Conservation (phyloP, 768 basidiomycete genomes). For the Kwoniella sp. region DNA sequence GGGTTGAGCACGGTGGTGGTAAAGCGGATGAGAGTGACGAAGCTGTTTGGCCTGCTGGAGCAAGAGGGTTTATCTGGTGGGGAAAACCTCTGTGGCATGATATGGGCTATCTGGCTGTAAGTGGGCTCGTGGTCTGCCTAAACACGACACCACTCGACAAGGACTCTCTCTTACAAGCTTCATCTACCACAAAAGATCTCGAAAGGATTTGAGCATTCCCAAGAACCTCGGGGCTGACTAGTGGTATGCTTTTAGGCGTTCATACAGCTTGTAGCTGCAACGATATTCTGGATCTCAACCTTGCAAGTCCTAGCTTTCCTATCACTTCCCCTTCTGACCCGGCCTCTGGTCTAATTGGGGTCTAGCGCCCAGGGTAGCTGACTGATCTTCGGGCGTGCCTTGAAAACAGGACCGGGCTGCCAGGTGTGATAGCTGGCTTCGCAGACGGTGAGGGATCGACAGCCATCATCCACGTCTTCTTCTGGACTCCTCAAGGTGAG, state of each 20-base stretch:
- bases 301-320: conserved; percentile 44
- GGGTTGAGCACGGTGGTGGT: background rate
- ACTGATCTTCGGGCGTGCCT: background rate
- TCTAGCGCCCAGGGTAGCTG: too few relatives aligned
- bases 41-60: conserved; percentile 3
- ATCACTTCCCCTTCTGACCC: conserved; percentile 33
- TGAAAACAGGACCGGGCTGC: conserved; percentile 59
- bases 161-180: too few relatives aligned
- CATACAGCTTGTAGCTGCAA: conserved; percentile 64
- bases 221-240: background rate
- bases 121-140: conserved; percentile 33
- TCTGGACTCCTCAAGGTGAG: conserved; percentile 64
- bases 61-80: conserved; percentile 46
- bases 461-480: conserved; percentile 61
- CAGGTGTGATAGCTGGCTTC: conserved; percentile 58
- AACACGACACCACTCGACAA: too few relatives aligned
- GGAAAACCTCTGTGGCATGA: conserved; percentile 52
- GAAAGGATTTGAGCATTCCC: background rate
- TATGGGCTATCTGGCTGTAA: conserved; percentile 50
- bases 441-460: conserved; percentile 29
- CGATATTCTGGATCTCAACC: conserved; percentile 66
- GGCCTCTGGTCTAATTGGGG: background rate
- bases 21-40: background rate
- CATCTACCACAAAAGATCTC: too few relatives aligned
- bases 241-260: conserved; percentile 57